Conservation (phyloP, 73 alveolate genomes). For the Loxodes magnus region DNA sequence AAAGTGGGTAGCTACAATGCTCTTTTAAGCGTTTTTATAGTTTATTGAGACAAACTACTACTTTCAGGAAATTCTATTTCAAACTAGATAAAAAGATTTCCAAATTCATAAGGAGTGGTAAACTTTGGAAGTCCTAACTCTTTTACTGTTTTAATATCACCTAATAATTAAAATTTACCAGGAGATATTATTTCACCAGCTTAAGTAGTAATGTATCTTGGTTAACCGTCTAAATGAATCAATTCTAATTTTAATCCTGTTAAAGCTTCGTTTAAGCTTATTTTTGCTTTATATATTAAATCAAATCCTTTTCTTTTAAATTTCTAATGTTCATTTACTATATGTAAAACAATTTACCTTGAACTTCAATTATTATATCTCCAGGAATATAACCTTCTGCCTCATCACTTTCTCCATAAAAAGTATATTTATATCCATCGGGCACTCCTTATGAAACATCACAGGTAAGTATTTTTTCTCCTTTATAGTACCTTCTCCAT, state of each 20-base stretch:
- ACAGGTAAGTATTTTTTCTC: conserved; percentile 56
- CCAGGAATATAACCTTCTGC: conserved; percentile 81
- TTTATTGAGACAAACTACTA: neutral
- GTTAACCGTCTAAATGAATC: conserved; percentile 68
- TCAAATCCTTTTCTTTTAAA: conserved; percentile 85
- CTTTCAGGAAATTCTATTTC: conserved; percentile 65
- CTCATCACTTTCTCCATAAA: conserved; percentile 90
- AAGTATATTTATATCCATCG: conserved; percentile 61
- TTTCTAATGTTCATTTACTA: conserved; percentile 56
- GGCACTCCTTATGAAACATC: conserved; percentile 81
- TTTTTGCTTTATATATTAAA: conserved; percentile 57
- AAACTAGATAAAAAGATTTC: conserved; percentile 71
- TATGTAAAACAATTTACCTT: conserved; percentile 33
- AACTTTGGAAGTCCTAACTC: conserved; percentile 80
- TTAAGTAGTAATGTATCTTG: conserved; percentile 34
- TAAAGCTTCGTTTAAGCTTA: conserved; percentile 72
- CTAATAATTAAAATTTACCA: conserved; percentile 51
- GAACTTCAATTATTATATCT: conserved; percentile 62
- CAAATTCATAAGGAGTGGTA: conserved; percentile 57
- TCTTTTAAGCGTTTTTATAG: neutral
- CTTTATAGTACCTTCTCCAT: conserved; percentile 56
- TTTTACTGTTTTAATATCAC: conserved; percentile 59
- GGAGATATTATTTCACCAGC: conserved; percentile 88
- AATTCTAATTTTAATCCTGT: conserved; percentile 65
- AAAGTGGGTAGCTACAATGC: too few species aligned